Base-by-base conservation (phyloP, 768 basidiomycete genomes). In the Panellus pusillus region DNA sequence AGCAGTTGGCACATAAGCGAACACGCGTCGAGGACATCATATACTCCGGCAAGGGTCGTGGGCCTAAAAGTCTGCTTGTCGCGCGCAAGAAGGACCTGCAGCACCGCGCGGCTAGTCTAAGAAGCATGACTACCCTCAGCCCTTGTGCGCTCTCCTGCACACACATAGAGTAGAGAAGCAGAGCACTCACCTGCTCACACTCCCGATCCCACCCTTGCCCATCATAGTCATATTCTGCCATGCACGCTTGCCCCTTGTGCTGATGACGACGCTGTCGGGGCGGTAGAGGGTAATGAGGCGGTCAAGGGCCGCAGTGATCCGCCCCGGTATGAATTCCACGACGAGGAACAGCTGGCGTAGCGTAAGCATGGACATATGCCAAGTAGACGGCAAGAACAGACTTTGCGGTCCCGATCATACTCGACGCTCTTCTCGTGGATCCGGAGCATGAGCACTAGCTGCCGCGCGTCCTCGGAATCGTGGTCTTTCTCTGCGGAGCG, bases 291-390 rank as follows among this genome's bases (percentile, higher is more conserved):
- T 90, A 59, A 96, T 94, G 55, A 95, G 82, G 47, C 95, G 87
- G 65, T 98, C 92, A 48, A 98, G 86, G 9, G 91, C 91, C 47
- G 89, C 84, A 1, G 93, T 91, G 6, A 96, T 83, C 51, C 86
- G 87, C 29, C 96, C 97, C 0, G 94, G 91, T 44, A 98, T 90
- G 66, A 89, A 94, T 73, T 98, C 96, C 37, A 98, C 84, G 46
- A 97, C 87, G 46, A 99, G 79, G 0, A 89, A 93, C 24, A 98
- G 79, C n/a, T n/a, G n/a, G n/a, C n/a, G n/a, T n/a, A n/a, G n/a
- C n/a, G n/a, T n/a, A n/a, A n/a, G n/a, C n/a, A n/a, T n/a, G n/a
- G n/a, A n/a, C n/a, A n/a, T n/a, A n/a, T n/a, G n/a, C n/a, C n/a
- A n/a, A n/a, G n/a, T n/a, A n/a, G n/a, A n/a, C n/a, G n/a, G n/a